Evolutionary conservation across 2,329 filamentous ascomycete species (phyloP).

Genomic region (Aspergillus fumigatiaffinis): DNA sequence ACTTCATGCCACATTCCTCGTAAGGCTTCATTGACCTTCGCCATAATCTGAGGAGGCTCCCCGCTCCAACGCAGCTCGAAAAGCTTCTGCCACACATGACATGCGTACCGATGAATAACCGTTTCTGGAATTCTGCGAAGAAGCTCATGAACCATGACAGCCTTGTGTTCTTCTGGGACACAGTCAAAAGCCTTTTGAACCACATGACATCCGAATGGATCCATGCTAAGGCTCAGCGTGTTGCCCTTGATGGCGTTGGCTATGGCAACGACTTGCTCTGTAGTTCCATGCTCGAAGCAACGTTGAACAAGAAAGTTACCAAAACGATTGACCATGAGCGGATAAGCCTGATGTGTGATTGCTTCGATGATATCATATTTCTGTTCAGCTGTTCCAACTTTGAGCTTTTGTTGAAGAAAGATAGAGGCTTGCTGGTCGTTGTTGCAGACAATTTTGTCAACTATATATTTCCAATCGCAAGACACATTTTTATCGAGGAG

Average conservation of each 20-base stretch:
- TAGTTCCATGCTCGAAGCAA: slow-evolving; percentile 96
- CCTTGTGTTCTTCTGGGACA: slow-evolving; percentile 95
- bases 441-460: slow-evolving; percentile 98
- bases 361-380: slow-evolving; percentile 97
- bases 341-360: slow-evolving; percentile 91
- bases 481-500: slow-evolving; percentile 92
- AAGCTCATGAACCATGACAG: slow-evolving; percentile 97
- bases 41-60: slow-evolving; percentile 96
- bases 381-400: slow-evolving; percentile 89
- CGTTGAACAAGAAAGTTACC: slow-evolving; percentile 98
- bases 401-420: slow-evolving; percentile 97
- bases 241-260: slow-evolving; percentile 92
- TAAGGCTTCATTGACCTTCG: slow-evolving; percentile 92
- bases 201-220: slow-evolving; percentile 96
- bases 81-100: slow-evolving; percentile 98
- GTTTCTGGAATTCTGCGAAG: slow-evolving; percentile 94
- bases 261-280: slow-evolving; percentile 91
- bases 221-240: slow-evolving; percentile 92
- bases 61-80: slow-evolving; percentile 96
- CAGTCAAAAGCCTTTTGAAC: slow-evolving; percentile 98
- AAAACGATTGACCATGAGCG: slow-evolving; percentile 96
- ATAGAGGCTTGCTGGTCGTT: slow-evolving; percentile 99
- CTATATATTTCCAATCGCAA: slow-evolving; percentile 99
- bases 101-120: slow-evolving; percentile 96
- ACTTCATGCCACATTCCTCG: slow-evolving; percentile 99